Evolutionary conservation across 106 monocot genomes (phyloP), one percentile per base, ranked within the genome.

Genomic region (Xerophyta viscosa): DNA sequence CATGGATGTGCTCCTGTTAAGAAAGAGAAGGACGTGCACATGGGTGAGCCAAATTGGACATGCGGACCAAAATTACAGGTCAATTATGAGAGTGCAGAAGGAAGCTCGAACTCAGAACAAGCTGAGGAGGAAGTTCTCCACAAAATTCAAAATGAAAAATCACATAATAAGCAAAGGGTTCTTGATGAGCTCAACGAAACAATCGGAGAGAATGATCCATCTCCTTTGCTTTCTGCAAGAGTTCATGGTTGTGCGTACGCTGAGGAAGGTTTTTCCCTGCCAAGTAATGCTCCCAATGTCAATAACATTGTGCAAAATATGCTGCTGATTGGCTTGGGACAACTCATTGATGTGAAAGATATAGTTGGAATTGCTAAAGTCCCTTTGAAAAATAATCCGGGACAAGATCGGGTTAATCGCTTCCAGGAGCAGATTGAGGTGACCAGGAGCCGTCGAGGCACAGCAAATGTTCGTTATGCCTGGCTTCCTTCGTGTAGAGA

Each of bases 381-480:
- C 17, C 77, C 79, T 12, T 50, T 63, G 4, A 10, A 66, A 10
- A 66, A 86, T 68, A 31, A 71, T 45, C 12, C 51, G 23, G 71
- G 79, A 41, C 54, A 72, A 63, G 37, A 29, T 50, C 68, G 76
- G 18, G 73, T 69, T 73, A 55, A 77, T 13, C 61, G 51, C 66
- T 90, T 90, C 43, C 73, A 69, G 24, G 82, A 83, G 57, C 79
- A 90, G 20, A 71, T 73, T 37, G 69, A 80, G 31, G 13, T 64
- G 15, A 80, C 59, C 7, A 60, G 60, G 55, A 67, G 24, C 51
- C 42, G 25, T 23, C 70, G 86, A 44, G 86, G 98, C 47, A 68
- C 72, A 70, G 76, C 98, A 20, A 99, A 99, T 74, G 72, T 90
- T 11, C 70, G 77, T 31, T 90, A 86, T 77, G 98, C 82, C 22